A percentile compares a stretch with the other conserved stretches of the same genome.
These are phyloP conservation scores for Fusarium poae DNA, from an alignment of 2,329 filamentous ascomycete genomes.

Conservation along the genomic window DNA sequence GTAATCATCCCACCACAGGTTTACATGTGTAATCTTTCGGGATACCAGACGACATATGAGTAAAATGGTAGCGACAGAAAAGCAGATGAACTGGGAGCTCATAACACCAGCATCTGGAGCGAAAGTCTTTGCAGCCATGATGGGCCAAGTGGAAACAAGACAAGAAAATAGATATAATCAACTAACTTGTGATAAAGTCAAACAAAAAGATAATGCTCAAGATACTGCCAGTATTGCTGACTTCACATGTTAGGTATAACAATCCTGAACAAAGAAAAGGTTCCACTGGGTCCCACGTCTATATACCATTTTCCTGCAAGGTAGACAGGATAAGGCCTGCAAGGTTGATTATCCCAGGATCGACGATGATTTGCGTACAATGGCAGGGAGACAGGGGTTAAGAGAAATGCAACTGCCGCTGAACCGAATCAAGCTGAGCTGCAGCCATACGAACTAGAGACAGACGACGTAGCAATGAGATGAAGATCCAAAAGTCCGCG, in stretches of 20 bases:
- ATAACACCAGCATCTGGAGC: constrained; percentile 31
- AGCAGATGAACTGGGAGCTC: constrained; percentile 28
- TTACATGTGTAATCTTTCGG: constrained; percentile 28
- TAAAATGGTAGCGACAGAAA: constrained; percentile 19
- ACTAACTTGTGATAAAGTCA: not conserved
- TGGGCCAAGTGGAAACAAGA: not conserved
- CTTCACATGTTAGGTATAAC: not conserved
- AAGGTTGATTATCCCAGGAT: constrained; percentile 7
- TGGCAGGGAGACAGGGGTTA: constrained; percentile 4
- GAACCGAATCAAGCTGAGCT: constrained; percentile 14
- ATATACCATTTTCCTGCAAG: constrained; percentile 1
- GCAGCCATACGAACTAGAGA: not conserved
- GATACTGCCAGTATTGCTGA: not conserved
- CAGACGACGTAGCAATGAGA: not conserved
- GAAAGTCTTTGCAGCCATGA: constrained; percentile 8
- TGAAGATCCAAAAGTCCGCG: constrained; percentile 25
- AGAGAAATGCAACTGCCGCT: not conserved
- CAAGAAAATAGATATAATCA: not conserved
- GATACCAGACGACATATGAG: constrained; percentile 26
- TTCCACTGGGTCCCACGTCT: not conserved
- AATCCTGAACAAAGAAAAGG: not conserved
- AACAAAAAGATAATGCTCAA: not conserved
- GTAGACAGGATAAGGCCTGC: not conserved
- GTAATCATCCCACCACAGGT: constrained; percentile 33
- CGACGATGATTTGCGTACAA: not conserved